These are phyloP conservation scores for Excoecaria agallocha DNA, from an alignment of 345 rosid species.

Conservation along the genomic window DNA sequence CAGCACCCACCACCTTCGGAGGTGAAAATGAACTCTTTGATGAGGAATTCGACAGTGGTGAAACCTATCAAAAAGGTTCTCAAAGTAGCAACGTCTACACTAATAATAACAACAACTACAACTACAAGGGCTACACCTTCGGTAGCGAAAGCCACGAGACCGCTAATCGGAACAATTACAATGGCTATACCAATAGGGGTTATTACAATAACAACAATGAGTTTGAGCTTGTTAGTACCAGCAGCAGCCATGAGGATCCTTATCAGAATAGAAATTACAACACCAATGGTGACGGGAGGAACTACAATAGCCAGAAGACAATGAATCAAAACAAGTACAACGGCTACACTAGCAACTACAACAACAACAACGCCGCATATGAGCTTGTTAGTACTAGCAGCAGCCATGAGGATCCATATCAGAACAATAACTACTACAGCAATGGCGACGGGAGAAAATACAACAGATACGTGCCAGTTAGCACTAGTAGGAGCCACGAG, in stretches of 20 bases:
- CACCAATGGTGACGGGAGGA: not conserved
- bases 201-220: slow-evolving; percentile 17
- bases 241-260: not conserved
- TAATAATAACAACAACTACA: slow-evolving; percentile 7
- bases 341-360: slow-evolving; percentile 15
- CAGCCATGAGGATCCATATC: not conserved
- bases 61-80: slow-evolving; percentile 20
- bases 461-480: not conserved
- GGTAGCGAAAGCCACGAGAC: slow-evolving; percentile 4
- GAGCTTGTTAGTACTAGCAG: not conserved
- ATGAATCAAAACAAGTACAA: not conserved
- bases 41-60: slow-evolving; percentile 38
- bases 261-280: slow-evolving; percentile 13
- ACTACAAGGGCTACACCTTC: slow-evolving; percentile 13
- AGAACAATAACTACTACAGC: no score
- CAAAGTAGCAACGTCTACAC: slow-evolving; percentile 12
- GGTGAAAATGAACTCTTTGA: slow-evolving; percentile 28
- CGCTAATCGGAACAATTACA: slow-evolving; percentile 6
- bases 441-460: no score
- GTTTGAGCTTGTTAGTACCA: not conserved
- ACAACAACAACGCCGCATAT: not conserved
- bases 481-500: not conserved
- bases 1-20: slow-evolving; percentile 20
- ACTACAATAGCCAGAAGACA: slow-evolving; percentile 4
- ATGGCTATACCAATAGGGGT: slow-evolving; percentile 1